Evolutionary conservation across 192 early-diverging fungal genomes (phyloP).

Genomic region (Coemansia sp.): DNA sequence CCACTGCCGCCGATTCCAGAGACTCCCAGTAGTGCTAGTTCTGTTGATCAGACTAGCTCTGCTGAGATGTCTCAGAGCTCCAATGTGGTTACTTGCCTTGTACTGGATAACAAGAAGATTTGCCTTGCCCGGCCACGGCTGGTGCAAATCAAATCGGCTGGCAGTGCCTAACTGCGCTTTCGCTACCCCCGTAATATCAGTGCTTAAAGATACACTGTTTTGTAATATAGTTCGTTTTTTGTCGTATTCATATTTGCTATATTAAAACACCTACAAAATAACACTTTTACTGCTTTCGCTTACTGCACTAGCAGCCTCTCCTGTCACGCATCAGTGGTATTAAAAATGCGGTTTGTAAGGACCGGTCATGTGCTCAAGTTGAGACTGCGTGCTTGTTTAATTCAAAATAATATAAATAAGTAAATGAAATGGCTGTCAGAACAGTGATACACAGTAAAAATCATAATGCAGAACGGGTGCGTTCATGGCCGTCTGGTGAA

Average conservation of each 20-base stretch:
- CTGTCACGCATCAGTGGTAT: not conserved
- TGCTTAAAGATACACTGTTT: not conserved
- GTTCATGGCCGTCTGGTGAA: slow-evolving; percentile 11
- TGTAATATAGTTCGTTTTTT: not conserved
- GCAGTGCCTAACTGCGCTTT: not conserved
- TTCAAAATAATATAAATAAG: slow-evolving; percentile 2
- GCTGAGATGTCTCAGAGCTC: not conserved
- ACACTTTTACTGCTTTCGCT: too few relatives aligned
- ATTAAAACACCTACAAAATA: not conserved
- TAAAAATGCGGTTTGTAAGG: not conserved
- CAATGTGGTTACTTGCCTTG: slow-evolving; percentile 16
- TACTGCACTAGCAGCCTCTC: too few relatives aligned
- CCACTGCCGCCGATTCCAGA: slow-evolving; percentile 6
- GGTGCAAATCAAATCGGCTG: slow-evolving; percentile 16
- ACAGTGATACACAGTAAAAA: not conserved
- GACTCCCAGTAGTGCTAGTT: not conserved
- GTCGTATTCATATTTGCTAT: not conserved
- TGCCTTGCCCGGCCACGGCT: slow-evolving; percentile 44
- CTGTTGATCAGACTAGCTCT: not conserved
- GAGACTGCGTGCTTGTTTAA: not conserved
- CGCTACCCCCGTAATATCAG: not conserved
- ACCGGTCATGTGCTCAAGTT: not conserved
- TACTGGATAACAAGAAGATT: slow-evolving; percentile 44
- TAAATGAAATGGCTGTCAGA: not conserved
- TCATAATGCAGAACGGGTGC: not conserved